A percentile compares a stretch with the other conserved stretches of the same genome.
phyloP scores from a whole-genome alignment of 257 asterid species.

The Eustoma russellianum region DNA sequence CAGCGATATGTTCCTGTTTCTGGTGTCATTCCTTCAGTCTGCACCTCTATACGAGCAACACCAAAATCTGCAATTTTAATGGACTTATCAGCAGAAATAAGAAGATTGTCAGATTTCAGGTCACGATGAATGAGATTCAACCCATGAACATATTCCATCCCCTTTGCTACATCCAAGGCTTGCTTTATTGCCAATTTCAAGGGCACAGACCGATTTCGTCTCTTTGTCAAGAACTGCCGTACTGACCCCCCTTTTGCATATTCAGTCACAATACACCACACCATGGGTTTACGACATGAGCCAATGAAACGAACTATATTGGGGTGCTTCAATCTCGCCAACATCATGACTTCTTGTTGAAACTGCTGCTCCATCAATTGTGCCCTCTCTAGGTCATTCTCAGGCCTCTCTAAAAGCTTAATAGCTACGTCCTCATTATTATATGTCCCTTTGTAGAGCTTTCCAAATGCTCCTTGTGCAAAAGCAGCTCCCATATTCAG shows the following conservation, averaged over 20 bases:
- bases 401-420: slow-evolving; percentile 92
- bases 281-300: slow-evolving; percentile 93
- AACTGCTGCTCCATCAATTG: slow-evolving; percentile 95
- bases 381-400: slow-evolving; percentile 70
- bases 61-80: slow-evolving; percentile 98
- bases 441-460: slow-evolving; percentile 83
- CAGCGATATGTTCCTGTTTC: slow-evolving; percentile 98
- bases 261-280: slow-evolving; percentile 97
- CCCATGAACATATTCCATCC: slow-evolving; percentile 94
- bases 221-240: slow-evolving; percentile 72
- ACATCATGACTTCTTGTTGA: slow-evolving; percentile 98
- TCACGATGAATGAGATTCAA: slow-evolving; percentile 87
- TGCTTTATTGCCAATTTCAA: slow-evolving; percentile 94
- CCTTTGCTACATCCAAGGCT: slow-evolving; percentile 97
- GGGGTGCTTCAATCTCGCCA: slow-evolving; percentile 77
- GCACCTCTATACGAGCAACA: slow-evolving; percentile 95
- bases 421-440: slow-evolving; percentile 93
- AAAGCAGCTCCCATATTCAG: slow-evolving; percentile 97
- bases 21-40: slow-evolving; percentile 99
- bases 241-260: slow-evolving; percentile 98
- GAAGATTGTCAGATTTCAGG: slow-evolving; percentile 91
- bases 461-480: slow-evolving; percentile 98
- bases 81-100: slow-evolving; percentile 83
- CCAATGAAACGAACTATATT: slow-evolving; percentile 95
- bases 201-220: slow-evolving; percentile 86